phyloP scores from a whole-genome alignment of 1,284 basidiomycete genomes.

The Anthracocystis walkeri region DNA sequence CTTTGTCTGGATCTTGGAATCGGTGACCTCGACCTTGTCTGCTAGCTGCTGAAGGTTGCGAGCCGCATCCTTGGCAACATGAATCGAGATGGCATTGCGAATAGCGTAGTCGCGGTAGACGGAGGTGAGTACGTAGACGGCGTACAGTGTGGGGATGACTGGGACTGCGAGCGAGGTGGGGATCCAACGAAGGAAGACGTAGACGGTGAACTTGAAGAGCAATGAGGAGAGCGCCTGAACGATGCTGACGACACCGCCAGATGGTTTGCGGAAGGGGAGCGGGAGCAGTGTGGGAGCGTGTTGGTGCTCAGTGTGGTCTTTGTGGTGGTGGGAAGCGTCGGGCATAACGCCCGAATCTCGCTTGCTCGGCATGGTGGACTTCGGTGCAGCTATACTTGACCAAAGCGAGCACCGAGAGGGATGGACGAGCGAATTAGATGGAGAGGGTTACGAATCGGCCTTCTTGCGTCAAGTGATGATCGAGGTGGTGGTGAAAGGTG shows the following conservation, averaged over 20 bases:
- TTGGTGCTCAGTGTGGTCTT: slow-evolving; percentile 3
- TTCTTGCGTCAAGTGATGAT: too few species aligned
- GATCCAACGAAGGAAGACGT: slow-evolving; percentile 64
- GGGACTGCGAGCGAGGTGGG: slow-evolving; percentile 50
- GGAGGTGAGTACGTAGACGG: slow-evolving; percentile 47
- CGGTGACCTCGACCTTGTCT: slow-evolving; percentile 42
- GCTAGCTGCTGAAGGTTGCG: slow-evolving; percentile 51
- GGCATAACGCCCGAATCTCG: slow-evolving; percentile 44
- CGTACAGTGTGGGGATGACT: slow-evolving; percentile 53
- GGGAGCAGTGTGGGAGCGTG: slow-evolving; percentile 10
- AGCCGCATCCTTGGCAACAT: slow-evolving; percentile 28
- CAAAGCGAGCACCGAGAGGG: background rate
- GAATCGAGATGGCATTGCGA: slow-evolving; percentile 33
- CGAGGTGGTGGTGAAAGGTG: background rate
- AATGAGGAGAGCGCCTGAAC: slow-evolving; percentile 51
- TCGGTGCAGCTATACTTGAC: background rate
- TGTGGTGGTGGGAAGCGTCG: slow-evolving; percentile 17
- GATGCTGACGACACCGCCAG: slow-evolving; percentile 38
- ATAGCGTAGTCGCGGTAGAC: slow-evolving; percentile 47
- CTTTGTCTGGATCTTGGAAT: slow-evolving; percentile 38
- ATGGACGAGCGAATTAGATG: background rate
- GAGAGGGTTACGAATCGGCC: background rate
- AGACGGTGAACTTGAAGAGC: slow-evolving; percentile 59
- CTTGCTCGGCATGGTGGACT: slow-evolving; percentile 29
- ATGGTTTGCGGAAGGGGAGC: slow-evolving; percentile 32